Evolutionary conservation across 1,139 yeast genomes (phyloP).

Genomic region (Yamadazyma sp.): DNA sequence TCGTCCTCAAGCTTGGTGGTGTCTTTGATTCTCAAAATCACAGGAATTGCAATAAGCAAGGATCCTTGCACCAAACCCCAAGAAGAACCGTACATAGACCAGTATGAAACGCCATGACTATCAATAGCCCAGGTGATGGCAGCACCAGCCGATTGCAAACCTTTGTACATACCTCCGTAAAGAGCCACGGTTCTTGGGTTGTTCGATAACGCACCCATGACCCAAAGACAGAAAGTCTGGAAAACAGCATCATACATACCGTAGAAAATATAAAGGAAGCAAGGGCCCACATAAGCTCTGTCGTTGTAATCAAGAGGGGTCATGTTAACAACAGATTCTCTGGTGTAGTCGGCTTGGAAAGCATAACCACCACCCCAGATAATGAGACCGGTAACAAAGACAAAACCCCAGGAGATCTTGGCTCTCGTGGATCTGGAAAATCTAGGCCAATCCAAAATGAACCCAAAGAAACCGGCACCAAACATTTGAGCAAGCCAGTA

Average conservation of each 20-base stretch:
- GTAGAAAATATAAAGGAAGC: constrained; percentile 61
- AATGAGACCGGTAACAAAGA: constrained; percentile 44
- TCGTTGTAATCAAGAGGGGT: constrained; percentile 46
- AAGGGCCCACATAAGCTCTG: constrained; percentile 52
- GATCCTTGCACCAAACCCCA: constrained; percentile 60
- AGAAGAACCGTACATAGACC: constrained; percentile 48
- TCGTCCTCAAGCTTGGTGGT: constrained; percentile 7
- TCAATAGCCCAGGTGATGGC: constrained; percentile 49
- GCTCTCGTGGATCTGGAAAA: constrained; percentile 49
- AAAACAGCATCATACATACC: constrained; percentile 59
- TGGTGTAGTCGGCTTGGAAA: constrained; percentile 47
- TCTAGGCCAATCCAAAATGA: constrained; percentile 43
- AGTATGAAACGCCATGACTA: constrained; percentile 40
- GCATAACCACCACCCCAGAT: constrained; percentile 66
- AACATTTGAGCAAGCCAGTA: constrained; percentile 64
- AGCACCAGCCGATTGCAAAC: constrained; percentile 64
- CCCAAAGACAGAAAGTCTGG: constrained; percentile 58
- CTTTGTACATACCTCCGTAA: constrained; percentile 64
- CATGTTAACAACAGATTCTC: constrained; percentile 32
- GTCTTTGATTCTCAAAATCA: constrained; percentile 24
- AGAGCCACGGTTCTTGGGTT: constrained; percentile 57
- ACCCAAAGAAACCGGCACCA: constrained; percentile 54
- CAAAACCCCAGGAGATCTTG: constrained; percentile 42
- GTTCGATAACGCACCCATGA: constrained; percentile 58
- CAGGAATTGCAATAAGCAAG: constrained; percentile 39